phyloP scores from a whole-genome alignment of 176 grass and related monocot species.

The Eragrostis nindensis region DNA sequence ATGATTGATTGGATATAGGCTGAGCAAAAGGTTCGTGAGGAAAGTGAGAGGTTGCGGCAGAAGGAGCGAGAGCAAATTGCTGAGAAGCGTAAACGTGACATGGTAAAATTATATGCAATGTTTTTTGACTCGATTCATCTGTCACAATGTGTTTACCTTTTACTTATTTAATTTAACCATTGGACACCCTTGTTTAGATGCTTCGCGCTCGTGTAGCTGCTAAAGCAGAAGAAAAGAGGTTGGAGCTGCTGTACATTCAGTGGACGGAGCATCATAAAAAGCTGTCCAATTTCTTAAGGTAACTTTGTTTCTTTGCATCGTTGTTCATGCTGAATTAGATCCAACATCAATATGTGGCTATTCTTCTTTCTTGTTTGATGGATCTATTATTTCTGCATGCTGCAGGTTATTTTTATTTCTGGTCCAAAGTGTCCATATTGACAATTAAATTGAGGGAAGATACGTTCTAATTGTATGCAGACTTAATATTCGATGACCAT shows the following conservation, averaged over 20 bases:
- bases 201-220: slow-evolving; percentile 93
- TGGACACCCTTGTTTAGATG: slow-evolving; percentile 54
- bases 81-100: slow-evolving; percentile 90
- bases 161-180: slow-evolving; percentile 29
- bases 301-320: slow-evolving; percentile 24
- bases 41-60: slow-evolving; percentile 87
- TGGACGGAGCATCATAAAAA: slow-evolving; percentile 98
- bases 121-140: slow-evolving; percentile 34
- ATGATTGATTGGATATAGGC: slow-evolving; percentile 62
- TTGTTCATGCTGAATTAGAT: slow-evolving; percentile 12
- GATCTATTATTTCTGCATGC: slow-evolving; percentile 40
- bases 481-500: slow-evolving; percentile 59
- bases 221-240: slow-evolving; percentile 91
- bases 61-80: slow-evolving; percentile 82
- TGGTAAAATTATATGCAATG: slow-evolving; percentile 52
- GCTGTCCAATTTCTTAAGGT: slow-evolving; percentile 99
- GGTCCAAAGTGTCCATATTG: slow-evolving; percentile 98
- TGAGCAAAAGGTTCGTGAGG: slow-evolving; percentile 93
- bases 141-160: slow-evolving; percentile 21
- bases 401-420: slow-evolving; percentile 99
- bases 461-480: slow-evolving; percentile 77
- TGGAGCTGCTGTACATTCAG: slow-evolving; percentile 88
- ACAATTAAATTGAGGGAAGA: slow-evolving; percentile 98
- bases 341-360: slow-evolving; percentile 19
- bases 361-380: slow-evolving; percentile 36